A percentile compares a stretch with the other conserved stretches of the same genome.
These are phyloP conservation scores for Coemansia sp. DNA, from an alignment of 371 early-diverging fungal species.

Conservation along the genomic window DNA sequence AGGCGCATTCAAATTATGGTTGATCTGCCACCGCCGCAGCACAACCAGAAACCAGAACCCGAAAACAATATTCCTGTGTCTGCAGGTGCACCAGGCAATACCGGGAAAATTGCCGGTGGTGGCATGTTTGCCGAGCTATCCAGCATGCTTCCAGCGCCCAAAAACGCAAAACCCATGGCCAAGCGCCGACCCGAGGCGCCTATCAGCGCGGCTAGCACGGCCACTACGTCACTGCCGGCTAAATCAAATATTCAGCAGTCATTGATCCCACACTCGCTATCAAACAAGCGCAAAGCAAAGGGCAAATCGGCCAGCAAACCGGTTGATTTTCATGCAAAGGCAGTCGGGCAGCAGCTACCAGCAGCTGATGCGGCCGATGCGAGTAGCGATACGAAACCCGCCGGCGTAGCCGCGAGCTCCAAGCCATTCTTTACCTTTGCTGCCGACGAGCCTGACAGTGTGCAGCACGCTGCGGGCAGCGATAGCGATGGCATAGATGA, in stretches of 20 bases:
- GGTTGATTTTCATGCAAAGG: not conserved
- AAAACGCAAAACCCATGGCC: conserved; percentile 19
- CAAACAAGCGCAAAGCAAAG: conserved; percentile 41
- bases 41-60: not conserved
- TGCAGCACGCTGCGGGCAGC: not conserved
- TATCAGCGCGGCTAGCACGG: not conserved
- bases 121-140: conserved; percentile 46
- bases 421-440: conserved; percentile 7
- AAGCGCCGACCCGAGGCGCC: not conserved
- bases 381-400: not conserved
- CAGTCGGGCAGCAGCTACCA: conserved; percentile 24
- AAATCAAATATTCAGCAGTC: not conserved
- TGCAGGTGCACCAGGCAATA: not conserved
- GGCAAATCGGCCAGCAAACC: not conserved
- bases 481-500: conserved; percentile 1
- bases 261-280: conserved; percentile 50
- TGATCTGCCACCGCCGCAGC: conserved; percentile 11
- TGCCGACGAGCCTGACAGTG: not conserved
- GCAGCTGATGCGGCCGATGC: conserved; percentile 1
- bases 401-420: not conserved
- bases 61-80: not conserved
- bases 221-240: conserved; percentile 1
- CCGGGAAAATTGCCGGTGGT: not conserved
- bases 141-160: conserved; percentile 55
- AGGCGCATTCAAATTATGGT: conserved; percentile 22